A percentile compares a stretch with the other conserved stretches of the same genome.
Conservation (phyloP, 1,284 basidiomycete species). For the Trichosporon asahii region DNA sequence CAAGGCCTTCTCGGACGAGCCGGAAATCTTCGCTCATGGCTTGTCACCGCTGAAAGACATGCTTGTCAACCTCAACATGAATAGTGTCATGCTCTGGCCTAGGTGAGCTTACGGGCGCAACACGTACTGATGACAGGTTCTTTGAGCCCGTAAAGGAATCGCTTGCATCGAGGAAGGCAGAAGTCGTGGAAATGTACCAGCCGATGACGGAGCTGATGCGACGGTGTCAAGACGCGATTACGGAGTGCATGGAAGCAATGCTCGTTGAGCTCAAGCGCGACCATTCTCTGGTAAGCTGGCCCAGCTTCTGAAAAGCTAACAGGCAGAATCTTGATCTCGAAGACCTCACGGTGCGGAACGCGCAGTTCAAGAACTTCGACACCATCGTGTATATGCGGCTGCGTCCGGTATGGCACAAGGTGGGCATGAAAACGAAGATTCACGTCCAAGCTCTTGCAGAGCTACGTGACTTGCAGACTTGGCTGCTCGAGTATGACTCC, state of each 20-base stretch:
- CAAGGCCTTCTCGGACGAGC: constrained; percentile 95
- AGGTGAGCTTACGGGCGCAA: constrained; percentile 56
- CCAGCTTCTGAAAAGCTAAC: neutral
- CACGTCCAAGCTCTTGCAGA: constrained; percentile 84
- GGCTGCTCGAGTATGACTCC: constrained; percentile 85
- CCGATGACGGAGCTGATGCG: constrained; percentile 79
- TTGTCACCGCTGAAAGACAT: constrained; percentile 87
- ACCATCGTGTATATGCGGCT: constrained; percentile 81
- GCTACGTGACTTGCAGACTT: constrained; percentile 79
- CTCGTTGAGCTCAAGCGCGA: constrained; percentile 86
- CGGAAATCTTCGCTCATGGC: constrained; percentile 88
- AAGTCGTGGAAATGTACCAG: constrained; percentile 90
- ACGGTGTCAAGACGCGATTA: constrained; percentile 86
- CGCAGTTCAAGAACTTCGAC: constrained; percentile 93
- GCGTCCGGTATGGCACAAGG: constrained; percentile 94
- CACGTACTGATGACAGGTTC: constrained; percentile 66
- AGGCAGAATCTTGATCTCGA: constrained; percentile 78
- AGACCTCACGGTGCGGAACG: constrained; percentile 87
- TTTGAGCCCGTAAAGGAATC: constrained; percentile 78
- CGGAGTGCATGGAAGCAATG: constrained; percentile 91
- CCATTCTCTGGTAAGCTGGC: constrained; percentile 65
- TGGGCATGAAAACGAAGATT: constrained; percentile 85
- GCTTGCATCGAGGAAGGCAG: constrained; percentile 75
- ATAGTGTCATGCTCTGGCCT: constrained; percentile 86
- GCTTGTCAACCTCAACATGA: constrained; percentile 85